These are phyloP conservation scores for Sanghuangporus sanghuang DNA, from an alignment of 1,284 basidiomycete genomes.

Conservation along the genomic window DNA sequence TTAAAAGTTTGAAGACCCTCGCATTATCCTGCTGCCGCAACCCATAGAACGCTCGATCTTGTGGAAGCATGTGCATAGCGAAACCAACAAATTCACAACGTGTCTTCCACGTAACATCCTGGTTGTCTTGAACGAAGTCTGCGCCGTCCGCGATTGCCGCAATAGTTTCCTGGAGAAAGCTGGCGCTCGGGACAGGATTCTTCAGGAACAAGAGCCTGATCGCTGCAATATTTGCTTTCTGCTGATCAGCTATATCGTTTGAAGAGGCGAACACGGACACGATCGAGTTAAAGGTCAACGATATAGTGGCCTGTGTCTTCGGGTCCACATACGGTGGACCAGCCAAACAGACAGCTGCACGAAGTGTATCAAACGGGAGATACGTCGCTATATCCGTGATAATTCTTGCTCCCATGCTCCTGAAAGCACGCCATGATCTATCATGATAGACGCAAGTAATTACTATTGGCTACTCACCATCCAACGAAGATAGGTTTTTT, in stretches of 20 bases:
- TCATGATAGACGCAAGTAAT: neutral
- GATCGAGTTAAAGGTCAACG: neutral
- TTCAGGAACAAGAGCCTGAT: slow-evolving; percentile 18
- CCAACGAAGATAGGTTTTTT: slow-evolving; percentile 33
- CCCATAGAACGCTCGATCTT: slow-evolving; percentile 25
- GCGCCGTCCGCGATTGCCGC: slow-evolving; percentile 6
- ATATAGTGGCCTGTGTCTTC: slow-evolving; percentile 22
- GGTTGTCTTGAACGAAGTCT: slow-evolving; percentile 18
- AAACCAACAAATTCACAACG: slow-evolving; percentile 30
- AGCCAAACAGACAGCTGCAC: slow-evolving; percentile 32
- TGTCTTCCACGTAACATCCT: slow-evolving; percentile 25
- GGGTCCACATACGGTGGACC: slow-evolving; percentile 29
- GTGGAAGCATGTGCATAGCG: slow-evolving; percentile 28
- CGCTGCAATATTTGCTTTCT: slow-evolving; percentile 13
- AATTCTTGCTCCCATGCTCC: slow-evolving; percentile 30
- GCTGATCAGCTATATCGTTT: slow-evolving; percentile 25
- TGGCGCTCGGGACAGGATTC: slow-evolving; percentile 21
- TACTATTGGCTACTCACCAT: slow-evolving; percentile 27
- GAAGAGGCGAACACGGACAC: neutral
- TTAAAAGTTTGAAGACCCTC: slow-evolving; percentile 27
- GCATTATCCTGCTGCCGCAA: slow-evolving; percentile 30
- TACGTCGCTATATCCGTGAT: slow-evolving; percentile 33
- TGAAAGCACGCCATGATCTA: neutral
- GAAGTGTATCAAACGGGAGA: slow-evolving; percentile 30
- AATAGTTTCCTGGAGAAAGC: slow-evolving; percentile 18